phyloP scores from a whole-genome alignment of 768 basidiomycete genomes.

The Amanita muscaria region DNA sequence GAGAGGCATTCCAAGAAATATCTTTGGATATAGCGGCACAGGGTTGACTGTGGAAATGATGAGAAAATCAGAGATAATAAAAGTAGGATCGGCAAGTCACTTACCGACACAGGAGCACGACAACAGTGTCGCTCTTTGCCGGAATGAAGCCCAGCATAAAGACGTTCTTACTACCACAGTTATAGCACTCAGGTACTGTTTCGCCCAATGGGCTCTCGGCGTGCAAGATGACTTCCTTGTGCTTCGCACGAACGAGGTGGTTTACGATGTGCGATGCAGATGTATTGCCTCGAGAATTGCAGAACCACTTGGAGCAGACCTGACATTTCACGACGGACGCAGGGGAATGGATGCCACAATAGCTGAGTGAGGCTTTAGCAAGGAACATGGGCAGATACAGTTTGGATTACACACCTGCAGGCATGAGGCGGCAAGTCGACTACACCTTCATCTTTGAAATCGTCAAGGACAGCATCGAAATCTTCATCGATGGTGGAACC shows the following conservation, averaged over 20 bases:
- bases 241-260: constrained; percentile 97
- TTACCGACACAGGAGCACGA: constrained; percentile 92
- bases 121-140: constrained; percentile 97
- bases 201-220: constrained; percentile 93
- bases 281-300: constrained; percentile 96
- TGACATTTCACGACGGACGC: constrained; percentile 95
- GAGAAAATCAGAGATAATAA: neutral
- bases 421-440: constrained; percentile 87
- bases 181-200: constrained; percentile 98
- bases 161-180: constrained; percentile 98
- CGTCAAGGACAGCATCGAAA: constrained; percentile 84
- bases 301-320: constrained; percentile 93
- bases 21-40: constrained; percentile 96
- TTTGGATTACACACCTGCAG: constrained; percentile 90
- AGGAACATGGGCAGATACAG: too few relatives aligned
- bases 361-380: constrained; percentile 47
- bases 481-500: constrained; percentile 59
- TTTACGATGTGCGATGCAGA: constrained; percentile 99
- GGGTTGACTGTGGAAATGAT: constrained; percentile 61
- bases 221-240: constrained; percentile 97
- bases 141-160: constrained; percentile 99
- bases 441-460: constrained; percentile 72
- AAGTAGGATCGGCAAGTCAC: constrained; percentile 18
- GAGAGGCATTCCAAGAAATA: constrained; percentile 95
- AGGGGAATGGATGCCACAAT: constrained; percentile 97